These are phyloP conservation scores for Coemansia sp. DNA, from an alignment of 192 early-diverging fungal species.

Conservation along the genomic window DNA sequence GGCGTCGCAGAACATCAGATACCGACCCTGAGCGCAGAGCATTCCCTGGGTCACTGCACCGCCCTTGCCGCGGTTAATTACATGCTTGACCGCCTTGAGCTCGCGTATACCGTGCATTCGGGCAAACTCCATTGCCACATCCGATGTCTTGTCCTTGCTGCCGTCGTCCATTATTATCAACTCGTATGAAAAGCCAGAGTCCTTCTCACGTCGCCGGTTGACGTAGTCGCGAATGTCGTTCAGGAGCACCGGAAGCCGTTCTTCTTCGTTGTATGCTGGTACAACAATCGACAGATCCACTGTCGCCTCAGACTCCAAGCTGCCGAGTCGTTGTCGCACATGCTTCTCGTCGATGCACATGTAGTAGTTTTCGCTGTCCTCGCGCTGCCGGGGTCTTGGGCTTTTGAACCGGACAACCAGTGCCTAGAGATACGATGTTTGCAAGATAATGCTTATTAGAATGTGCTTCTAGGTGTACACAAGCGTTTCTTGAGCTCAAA, in stretches of 20 bases:
- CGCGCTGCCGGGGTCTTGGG: conserved; percentile 40
- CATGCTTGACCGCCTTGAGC: conserved; percentile 71
- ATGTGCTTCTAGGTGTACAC: background rate
- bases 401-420: conserved; percentile 42
- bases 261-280: conserved; percentile 89
- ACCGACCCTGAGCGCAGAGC: conserved; percentile 68
- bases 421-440: conserved; percentile 7
- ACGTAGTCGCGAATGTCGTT: conserved; percentile 74
- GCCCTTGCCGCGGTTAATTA: conserved; percentile 89
- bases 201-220: conserved; percentile 39
- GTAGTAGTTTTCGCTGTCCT: conserved; percentile 52
- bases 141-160: conserved; percentile 71
- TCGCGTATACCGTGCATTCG: conserved; percentile 56
- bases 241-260: conserved; percentile 82
- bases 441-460: conserved; percentile 1
- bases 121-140: conserved; percentile 66
- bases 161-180: conserved; percentile 94
- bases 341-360: conserved; percentile 35
- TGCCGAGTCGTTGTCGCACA: conserved; percentile 33
- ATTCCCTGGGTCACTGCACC: conserved; percentile 93
- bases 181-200: conserved; percentile 67
- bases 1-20: conserved; percentile 89
- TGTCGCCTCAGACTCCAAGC: conserved; percentile 23
- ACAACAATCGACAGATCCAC: conserved; percentile 76
- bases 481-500: too few relatives aligned